Percentiles rank a stretch among this genome's conserved stretches.
Conservation (phyloP, 495 filamentous ascomycete genomes). For the Penicillium argentinense region DNA sequence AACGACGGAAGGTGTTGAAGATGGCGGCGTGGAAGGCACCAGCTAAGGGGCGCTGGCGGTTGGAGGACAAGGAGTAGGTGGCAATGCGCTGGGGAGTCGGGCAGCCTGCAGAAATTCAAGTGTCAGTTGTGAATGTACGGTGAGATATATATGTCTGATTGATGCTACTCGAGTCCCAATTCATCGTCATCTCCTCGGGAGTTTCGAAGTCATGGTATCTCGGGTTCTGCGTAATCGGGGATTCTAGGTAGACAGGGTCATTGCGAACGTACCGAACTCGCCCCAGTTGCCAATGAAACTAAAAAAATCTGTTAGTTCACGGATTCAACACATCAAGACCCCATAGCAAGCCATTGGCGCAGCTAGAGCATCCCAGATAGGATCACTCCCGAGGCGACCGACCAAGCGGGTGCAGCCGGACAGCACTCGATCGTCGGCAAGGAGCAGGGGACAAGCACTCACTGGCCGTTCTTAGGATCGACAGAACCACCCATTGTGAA, state of each 20-base stretch:
- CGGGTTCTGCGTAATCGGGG: constrained; percentile 14
- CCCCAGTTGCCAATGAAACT: constrained; percentile 90
- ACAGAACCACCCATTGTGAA: constrained; percentile 68
- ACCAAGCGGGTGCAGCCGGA: constrained; percentile 27
- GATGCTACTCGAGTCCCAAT: too few species aligned
- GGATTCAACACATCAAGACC: too few species aligned
- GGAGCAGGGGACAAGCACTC: too few species aligned
- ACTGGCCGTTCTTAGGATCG: constrained; percentile 69
- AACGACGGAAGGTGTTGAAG: constrained; percentile 63
- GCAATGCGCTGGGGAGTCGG: constrained; percentile 61
- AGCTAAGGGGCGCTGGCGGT: constrained; percentile 64
- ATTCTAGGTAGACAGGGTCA: constrained; percentile 15
- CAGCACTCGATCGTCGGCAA: too few species aligned
- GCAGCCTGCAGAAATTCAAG: constrained; percentile 29
- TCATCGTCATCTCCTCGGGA: not conserved
- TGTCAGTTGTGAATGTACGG: too few species aligned
- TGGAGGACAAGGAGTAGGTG: constrained; percentile 61
- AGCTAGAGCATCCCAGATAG: not conserved
- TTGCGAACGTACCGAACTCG: constrained; percentile 66
- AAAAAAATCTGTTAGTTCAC: too few species aligned
- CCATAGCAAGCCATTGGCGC: not conserved
- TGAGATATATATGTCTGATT: too few species aligned
- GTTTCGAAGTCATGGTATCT: not conserved
- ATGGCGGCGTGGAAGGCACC: constrained; percentile 61
- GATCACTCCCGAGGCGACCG: not conserved